Evolutionary conservation across 768 basidiomycete genomes (phyloP), one percentile per base, ranked within the genome.

Genomic region (Amanita fuliginea): DNA sequence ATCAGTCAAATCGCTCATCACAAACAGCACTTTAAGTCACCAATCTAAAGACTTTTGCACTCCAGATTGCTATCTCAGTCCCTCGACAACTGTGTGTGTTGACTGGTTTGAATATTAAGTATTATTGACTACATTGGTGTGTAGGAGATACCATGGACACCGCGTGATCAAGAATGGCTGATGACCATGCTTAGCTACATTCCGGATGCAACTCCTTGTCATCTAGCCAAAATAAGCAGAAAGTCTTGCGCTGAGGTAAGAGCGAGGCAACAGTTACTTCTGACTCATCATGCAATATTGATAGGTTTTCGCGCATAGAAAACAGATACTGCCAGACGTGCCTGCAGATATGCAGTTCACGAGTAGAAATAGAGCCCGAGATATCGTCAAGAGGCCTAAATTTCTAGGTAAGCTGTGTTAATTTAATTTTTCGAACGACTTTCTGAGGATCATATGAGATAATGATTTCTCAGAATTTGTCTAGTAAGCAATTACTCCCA

Each of bases 161-260:
- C 56, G 16, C 42, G 57, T 0, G 75, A 78, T 5, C 47, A 66
- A 3, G 67, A 73, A 32, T 53, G 62, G 0, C 57, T 83, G 2
- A 59, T 54, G 18, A 61, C 60, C 2, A 57, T 77, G 4, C 61
- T 77, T 8, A 62, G 70, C 13, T 59, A 75, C 19, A 63, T 67
- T 0, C 74, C 74, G 6, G 71, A 79, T 41, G 57, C 64, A 3
- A 59, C 64, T 0, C 68, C 80, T 0, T 85, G 83, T 53, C 71
- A 78, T 41, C 61, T 84, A 10, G 75, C 79, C 14, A 57, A 65
- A 1, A 62, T 84, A 13, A 76, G 76, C 58, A 66, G 67, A 8
- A 80, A 76, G 53, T 75, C 80, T 4, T 86, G 84, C 59, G 60
- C 62, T 24, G 78, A 86, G 67, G 83, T 81, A 24, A 37, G 35